These are phyloP conservation scores for Mortierella sp. DNA, from an alignment of 371 early-diverging fungal genomes.

Conservation along the genomic window DNA sequence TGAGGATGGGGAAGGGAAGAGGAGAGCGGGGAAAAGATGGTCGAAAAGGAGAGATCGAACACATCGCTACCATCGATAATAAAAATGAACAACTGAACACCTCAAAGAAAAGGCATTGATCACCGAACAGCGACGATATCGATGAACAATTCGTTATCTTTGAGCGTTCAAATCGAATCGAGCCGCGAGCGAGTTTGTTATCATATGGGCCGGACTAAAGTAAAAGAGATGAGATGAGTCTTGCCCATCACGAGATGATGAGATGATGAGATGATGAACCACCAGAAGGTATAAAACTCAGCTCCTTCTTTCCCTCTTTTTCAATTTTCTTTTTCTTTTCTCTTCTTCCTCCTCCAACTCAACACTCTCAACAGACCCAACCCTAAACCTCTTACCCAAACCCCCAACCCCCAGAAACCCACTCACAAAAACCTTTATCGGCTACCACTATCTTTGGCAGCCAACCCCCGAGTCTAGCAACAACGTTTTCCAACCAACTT, in stretches of 20 bases:
- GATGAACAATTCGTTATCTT: not conserved
- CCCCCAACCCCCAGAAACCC: slow-evolving; percentile 18
- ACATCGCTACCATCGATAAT: not conserved
- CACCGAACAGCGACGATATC: not conserved
- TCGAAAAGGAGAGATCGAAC: not conserved
- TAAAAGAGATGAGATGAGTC: not conserved
- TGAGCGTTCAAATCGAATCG: not conserved
- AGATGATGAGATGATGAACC: not conserved
- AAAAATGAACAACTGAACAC: not conserved
- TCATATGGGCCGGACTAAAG: not conserved
- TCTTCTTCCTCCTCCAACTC: slow-evolving; percentile 16
- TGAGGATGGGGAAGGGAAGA: too few relatives aligned
- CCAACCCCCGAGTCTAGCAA: slow-evolving; percentile 58
- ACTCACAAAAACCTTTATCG: slow-evolving; percentile 34
- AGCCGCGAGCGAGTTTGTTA: not conserved
- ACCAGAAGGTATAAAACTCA: slow-evolving; percentile 25
- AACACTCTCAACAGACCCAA: slow-evolving; percentile 13
- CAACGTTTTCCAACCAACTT: slow-evolving; percentile 87
- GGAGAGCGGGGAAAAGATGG: not conserved
- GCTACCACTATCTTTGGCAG: slow-evolving; percentile 55
- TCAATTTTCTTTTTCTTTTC: slow-evolving; percentile 19
- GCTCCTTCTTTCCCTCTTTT: not conserved
- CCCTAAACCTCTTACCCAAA: slow-evolving; percentile 19
- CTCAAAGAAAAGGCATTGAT: not conserved
- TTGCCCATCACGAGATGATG: slow-evolving; percentile 6